Percentiles rank a stretch among this genome's conserved stretches.
phyloP scores from a whole-genome alignment of 1,139 yeast species.

The Diutina ranongensis region DNA sequence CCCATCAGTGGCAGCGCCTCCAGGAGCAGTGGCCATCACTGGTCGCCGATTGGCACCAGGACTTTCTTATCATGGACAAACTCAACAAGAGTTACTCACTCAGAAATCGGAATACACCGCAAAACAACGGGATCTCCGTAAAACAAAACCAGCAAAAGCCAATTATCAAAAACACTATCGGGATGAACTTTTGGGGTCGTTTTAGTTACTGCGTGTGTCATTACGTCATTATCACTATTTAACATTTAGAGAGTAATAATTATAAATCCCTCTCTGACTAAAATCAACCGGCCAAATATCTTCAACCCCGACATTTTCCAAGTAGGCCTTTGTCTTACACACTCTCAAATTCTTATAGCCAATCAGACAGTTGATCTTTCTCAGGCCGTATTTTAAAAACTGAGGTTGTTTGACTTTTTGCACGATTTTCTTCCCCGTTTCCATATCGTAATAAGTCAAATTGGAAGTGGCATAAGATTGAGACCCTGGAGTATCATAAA shows the following conservation, averaged over 20 bases:
- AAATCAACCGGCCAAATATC: constrained; percentile 54
- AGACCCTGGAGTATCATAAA: constrained; percentile 12
- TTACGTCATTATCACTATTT: constrained; percentile 13
- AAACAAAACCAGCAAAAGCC: not conserved
- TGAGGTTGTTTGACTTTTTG: constrained; percentile 45
- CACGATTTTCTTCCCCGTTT: constrained; percentile 55
- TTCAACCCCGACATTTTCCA: constrained; percentile 24
- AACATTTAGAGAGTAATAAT: constrained; percentile 47
- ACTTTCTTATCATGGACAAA: not conserved
- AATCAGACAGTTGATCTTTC: constrained; percentile 47
- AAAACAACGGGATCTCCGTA: not conserved
- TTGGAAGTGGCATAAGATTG: constrained; percentile 12
- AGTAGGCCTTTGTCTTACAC: constrained; percentile 21
- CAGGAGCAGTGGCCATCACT: not conserved
- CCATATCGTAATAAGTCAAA: constrained; percentile 45
- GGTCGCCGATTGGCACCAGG: constrained; percentile 1
- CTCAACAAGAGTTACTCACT: not conserved
- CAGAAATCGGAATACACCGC: not conserved
- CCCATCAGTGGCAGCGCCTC: constrained; percentile 38
- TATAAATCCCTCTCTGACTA: constrained; percentile 60
- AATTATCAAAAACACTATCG: constrained; percentile 6
- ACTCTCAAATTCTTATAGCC: constrained; percentile 35
- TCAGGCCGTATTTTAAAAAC: constrained; percentile 51
- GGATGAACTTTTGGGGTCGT: constrained; percentile 1
- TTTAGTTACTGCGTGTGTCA: not conserved